Conservation (phyloP, 768 basidiomycete species). For the Arthromyces matolae region DNA sequence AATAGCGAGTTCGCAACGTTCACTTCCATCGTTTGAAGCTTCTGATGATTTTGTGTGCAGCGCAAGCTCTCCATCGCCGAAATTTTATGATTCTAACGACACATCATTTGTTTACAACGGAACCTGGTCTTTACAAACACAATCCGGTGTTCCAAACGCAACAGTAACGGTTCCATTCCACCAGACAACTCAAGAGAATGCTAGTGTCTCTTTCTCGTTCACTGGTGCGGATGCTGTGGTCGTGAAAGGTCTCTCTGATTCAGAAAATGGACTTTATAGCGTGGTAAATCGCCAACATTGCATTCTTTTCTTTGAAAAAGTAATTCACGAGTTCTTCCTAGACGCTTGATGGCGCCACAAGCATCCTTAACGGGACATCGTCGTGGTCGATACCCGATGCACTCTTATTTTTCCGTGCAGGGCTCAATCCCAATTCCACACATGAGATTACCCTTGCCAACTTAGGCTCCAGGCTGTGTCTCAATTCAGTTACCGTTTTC, state of each 20-base stretch:
- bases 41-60: conserved; percentile 1
- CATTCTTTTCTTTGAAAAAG: neutral
- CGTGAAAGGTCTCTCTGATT: conserved; percentile 13
- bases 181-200: conserved; percentile 11
- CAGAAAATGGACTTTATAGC: conserved; percentile 16
- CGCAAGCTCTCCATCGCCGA: conserved; percentile 15
- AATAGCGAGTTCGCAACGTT: conserved; percentile 9
- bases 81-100: conserved; percentile 14
- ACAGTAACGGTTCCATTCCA: conserved; percentile 15
- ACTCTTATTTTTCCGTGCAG: conserved; percentile 17
- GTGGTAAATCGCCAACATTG: conserved; percentile 11
- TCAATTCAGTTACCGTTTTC: conserved; percentile 18
- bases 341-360: conserved; percentile 15
- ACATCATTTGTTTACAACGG: conserved; percentile 13
- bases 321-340: neutral
- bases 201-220: conserved; percentile 16
- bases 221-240: conserved; percentile 15
- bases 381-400: conserved; percentile 16
- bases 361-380: conserved; percentile 15
- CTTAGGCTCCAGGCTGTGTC: conserved; percentile 10
- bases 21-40: neutral
- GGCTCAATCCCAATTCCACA: conserved; percentile 12
- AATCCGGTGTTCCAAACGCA: conserved; percentile 16
- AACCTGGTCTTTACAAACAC: conserved; percentile 7
- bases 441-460: conserved; percentile 17